A percentile compares a stretch with the other conserved stretches of the same genome.
These are phyloP conservation scores for Phytophthora macrochlamydospora DNA, from an alignment of 352 stramenopile species.

Conservation along the genomic window DNA sequence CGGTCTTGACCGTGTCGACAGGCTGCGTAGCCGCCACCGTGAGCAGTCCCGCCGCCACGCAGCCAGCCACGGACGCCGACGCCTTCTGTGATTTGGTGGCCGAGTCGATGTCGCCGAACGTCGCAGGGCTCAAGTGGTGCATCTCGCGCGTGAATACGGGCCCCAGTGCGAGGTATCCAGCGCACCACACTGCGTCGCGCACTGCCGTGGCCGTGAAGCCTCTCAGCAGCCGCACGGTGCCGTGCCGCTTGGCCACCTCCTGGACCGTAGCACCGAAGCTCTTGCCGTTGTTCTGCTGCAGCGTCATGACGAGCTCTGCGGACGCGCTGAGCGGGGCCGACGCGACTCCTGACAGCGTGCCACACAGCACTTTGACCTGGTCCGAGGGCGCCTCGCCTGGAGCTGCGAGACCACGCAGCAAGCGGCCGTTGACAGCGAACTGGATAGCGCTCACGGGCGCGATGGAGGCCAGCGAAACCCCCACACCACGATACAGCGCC, in stretches of 20 bases:
- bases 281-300: slow-evolving; percentile 85
- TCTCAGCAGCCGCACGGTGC: slow-evolving; percentile 57
- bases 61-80: slow-evolving; percentile 67
- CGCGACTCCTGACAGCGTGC: slow-evolving; percentile 59
- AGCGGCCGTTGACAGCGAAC: slow-evolving; percentile 78
- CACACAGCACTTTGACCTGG: slow-evolving; percentile 63
- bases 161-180: slow-evolving; percentile 76
- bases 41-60: slow-evolving; percentile 69
- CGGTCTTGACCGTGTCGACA: slow-evolving; percentile 85
- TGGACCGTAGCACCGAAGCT: slow-evolving; percentile 64
- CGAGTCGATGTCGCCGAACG: slow-evolving; percentile 57
- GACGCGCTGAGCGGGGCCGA: slow-evolving; percentile 72
- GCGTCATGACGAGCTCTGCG: slow-evolving; percentile 86
- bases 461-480: slow-evolving; percentile 79
- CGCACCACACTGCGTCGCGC: slow-evolving; percentile 78
- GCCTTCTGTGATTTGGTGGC: slow-evolving; percentile 67
- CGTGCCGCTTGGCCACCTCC: slow-evolving; percentile 54
- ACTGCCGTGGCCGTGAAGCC: slow-evolving; percentile 63
- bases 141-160: slow-evolving; percentile 72
- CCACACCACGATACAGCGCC: slow-evolving; percentile 78
- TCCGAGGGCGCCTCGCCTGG: slow-evolving; percentile 35
- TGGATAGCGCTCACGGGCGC: slow-evolving; percentile 81
- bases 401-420: slow-evolving; percentile 45
- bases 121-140: slow-evolving; percentile 51
- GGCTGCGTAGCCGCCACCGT: slow-evolving; percentile 82